These are phyloP conservation scores for Neoboletus magnificus DNA, from an alignment of 768 basidiomycete species.

Conservation along the genomic window DNA sequence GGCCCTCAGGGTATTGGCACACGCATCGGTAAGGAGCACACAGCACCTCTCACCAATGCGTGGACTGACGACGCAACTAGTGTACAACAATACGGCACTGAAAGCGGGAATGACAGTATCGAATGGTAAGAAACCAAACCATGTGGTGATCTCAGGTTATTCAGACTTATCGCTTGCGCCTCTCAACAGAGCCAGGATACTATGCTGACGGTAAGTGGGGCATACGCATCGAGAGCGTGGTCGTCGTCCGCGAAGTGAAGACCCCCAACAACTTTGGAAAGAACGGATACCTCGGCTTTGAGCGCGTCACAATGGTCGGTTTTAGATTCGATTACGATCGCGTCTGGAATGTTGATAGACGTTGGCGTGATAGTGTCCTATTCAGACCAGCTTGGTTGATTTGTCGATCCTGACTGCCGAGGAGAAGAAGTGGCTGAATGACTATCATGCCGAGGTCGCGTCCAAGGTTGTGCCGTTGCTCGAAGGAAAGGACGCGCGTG, in stretches of 20 bases:
- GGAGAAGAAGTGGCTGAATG: constrained; percentile 83
- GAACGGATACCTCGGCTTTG: constrained; percentile 79
- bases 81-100: constrained; percentile 66
- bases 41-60: background rate
- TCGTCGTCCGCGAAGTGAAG: constrained; percentile 67
- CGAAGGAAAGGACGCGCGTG: constrained; percentile 30
- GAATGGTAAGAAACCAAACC: constrained; percentile 54
- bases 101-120: constrained; percentile 89
- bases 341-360: background rate
- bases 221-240: constrained; percentile 89
- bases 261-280: constrained; percentile 81
- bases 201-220: constrained; percentile 90
- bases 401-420: constrained; percentile 51
- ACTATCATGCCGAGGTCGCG: constrained; percentile 72
- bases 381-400: constrained; percentile 82
- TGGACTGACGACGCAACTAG: constrained; percentile 31
- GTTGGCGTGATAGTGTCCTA: constrained; percentile 54
- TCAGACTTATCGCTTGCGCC: background rate
- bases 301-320: constrained; percentile 83
- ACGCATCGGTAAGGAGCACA: constrained; percentile 32
- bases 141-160: background rate
- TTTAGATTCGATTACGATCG: background rate
- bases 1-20: constrained; percentile 58
- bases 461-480: constrained; percentile 58
- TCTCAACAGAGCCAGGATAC: constrained; percentile 73